Evolutionary conservation across 768 basidiomycete species (phyloP), one percentile per base, ranked within the genome.

Genomic region (Boletus rex-veris): DNA sequence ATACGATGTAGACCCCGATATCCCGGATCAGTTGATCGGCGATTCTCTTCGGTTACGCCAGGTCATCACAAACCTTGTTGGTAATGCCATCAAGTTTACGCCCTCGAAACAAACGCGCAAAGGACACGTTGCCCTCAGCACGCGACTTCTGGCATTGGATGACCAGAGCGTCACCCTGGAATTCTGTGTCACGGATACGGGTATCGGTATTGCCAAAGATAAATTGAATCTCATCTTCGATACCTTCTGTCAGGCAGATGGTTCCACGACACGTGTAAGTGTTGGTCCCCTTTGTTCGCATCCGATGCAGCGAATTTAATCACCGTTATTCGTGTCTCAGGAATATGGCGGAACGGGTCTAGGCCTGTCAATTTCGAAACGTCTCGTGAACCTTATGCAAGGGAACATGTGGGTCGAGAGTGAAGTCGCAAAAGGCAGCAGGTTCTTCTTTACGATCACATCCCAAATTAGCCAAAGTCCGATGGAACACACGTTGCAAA

Each of bases 341-440:
- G 94, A 98, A 79, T 98, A 98, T 60, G 96, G 96, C 58, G 96
- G 96, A 38, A 98, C 96, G 0, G 96, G 96, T 64, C 79, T 99
- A 3, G 96, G 96, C 12, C 78, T 98, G 42, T 98, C 95, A 10
- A 98, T 99, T 64, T 98, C 96, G 42, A 98, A 98, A 68, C 89
- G 95, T 1, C 85, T 99, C 21, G 96, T 98, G 16, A 87, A 86
- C 45, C 86, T 99, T 62, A 99, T 99, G 97, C 85, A 92, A 62
- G 97, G 97, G 43, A 92, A 96, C 64, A 91, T 99, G 80, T 99
- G 97, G 97, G 97, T 99, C 19, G 92, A 97, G 73, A 90, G 87
- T 57, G 93, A 96, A 69, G 90, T 96, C 54, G 81, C 88, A 43
- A 88, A 91, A 62, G 97, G 97, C 26, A 90, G 86, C 75, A 87